Conservation (phyloP, 495 filamentous ascomycete species). For the Trichocladium antarcticum region DNA sequence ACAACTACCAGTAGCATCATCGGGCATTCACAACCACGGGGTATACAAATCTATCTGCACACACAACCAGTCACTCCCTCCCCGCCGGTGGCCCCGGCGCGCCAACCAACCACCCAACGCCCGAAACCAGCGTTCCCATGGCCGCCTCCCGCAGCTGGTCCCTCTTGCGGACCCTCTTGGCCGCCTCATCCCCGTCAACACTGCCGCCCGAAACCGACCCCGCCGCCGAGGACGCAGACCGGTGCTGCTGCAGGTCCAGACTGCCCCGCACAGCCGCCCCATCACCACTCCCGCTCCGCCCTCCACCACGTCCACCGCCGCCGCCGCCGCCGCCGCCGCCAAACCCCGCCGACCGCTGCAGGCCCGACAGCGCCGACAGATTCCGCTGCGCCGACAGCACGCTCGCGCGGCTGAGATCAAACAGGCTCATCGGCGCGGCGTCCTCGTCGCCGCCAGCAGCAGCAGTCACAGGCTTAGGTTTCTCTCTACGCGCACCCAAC, state of each 20-base stretch:
- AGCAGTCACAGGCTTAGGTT: no score
- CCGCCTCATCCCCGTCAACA: constrained; percentile 20
- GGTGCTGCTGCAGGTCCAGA: constrained; percentile 3
- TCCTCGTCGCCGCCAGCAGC: constrained; percentile 40
- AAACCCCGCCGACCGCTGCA: constrained; percentile 24
- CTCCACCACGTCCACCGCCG: not conserved
- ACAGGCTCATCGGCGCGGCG: constrained; percentile 86
- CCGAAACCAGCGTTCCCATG: constrained; percentile 59
- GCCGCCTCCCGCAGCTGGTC: constrained; percentile 73
- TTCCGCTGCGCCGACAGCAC: constrained; percentile 59
- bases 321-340: not conserved
- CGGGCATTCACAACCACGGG: not conserved
- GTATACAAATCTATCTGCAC: not conserved
- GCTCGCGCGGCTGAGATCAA: constrained; percentile 73
- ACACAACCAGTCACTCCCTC: constrained; percentile 9
- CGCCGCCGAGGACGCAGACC: not conserved
- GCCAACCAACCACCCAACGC: constrained; percentile 77
- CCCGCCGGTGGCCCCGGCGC: constrained; percentile 43
- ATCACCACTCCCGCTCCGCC: not conserved
- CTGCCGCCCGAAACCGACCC: not conserved
- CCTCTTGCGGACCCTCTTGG: constrained; percentile 54
- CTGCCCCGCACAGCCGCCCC: constrained; percentile 6
- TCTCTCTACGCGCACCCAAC: no score
- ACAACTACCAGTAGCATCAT: no score
- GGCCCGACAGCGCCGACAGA: constrained; percentile 36